A percentile compares a stretch with the other conserved stretches of the same genome.
These are phyloP conservation scores for Suillus luteus DNA, from an alignment of 768 basidiomycete species.

Conservation along the genomic window DNA sequence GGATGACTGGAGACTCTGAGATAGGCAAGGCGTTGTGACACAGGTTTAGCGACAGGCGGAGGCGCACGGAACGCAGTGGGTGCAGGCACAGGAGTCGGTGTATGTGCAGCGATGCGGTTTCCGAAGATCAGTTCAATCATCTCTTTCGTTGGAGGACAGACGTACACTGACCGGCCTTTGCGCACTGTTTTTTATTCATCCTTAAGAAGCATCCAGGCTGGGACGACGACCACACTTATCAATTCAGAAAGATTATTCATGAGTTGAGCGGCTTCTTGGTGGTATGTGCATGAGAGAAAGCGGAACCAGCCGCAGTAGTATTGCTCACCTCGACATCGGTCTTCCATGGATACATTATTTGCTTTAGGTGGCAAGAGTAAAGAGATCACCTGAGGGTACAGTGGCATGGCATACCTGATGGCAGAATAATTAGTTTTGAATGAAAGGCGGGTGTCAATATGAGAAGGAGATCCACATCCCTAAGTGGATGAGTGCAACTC, in stretches of 20 bases:
- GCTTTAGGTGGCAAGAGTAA: constrained; percentile 51
- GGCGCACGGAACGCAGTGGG: constrained; percentile 25
- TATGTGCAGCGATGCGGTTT: too few species aligned
- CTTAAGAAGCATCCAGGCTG: too few species aligned
- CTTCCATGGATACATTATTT: constrained; percentile 39
- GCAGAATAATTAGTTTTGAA: constrained; percentile 1
- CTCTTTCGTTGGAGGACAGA: too few species aligned
- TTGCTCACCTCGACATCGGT: constrained; percentile 60
- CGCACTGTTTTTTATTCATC: too few species aligned
- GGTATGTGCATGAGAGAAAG: background rate
- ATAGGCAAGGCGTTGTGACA: constrained; percentile 11
- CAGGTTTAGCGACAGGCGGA: constrained; percentile 32
- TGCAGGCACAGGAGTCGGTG: constrained; percentile 31
- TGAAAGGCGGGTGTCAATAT: background rate
- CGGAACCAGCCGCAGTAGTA: background rate
- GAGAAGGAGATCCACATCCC: background rate
- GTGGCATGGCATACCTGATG: constrained; percentile 58
- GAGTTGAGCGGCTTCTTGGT: constrained; percentile 41
- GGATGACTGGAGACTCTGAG: constrained; percentile 14
- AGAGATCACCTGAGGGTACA: constrained; percentile 67
- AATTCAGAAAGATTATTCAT: constrained; percentile 51
- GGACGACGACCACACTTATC: too few species aligned
- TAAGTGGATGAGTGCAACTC: constrained; percentile 10
- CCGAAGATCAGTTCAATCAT: too few species aligned
- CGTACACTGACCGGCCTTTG: too few species aligned